phyloP scores from a whole-genome alignment of 345 rosid species.

The Populus simonii region DNA sequence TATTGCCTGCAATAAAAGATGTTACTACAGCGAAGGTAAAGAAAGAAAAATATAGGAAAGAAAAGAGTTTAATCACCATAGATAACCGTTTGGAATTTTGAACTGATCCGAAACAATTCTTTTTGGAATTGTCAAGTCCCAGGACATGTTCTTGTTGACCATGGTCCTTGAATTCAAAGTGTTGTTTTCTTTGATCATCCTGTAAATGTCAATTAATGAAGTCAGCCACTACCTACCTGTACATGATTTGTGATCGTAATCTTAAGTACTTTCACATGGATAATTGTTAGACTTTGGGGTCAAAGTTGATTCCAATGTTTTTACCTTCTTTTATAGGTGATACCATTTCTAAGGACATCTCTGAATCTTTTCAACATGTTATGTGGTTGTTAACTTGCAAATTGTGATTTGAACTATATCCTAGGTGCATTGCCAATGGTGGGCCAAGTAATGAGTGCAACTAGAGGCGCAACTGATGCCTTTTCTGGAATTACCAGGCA shows the following conservation, averaged over 20 bases:
- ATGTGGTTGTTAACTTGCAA: not conserved
- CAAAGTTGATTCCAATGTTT: not conserved
- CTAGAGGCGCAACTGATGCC: slow-evolving; percentile 89
- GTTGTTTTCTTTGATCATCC: not conserved
- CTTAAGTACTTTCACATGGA: not conserved
- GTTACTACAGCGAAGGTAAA: too few relatives aligned
- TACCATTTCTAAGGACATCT: not conserved
- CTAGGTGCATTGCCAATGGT: slow-evolving; percentile 80
- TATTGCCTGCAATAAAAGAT: not conserved
- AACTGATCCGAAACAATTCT: too few relatives aligned
- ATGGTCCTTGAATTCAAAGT: not conserved
- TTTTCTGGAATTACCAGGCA: slow-evolving; percentile 78
- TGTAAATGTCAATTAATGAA: not conserved
- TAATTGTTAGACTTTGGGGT: not conserved
- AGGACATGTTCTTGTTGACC: not conserved
- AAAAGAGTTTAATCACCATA: not conserved
- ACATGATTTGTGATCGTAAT: not conserved
- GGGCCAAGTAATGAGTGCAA: slow-evolving; percentile 78
- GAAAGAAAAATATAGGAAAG: not conserved
- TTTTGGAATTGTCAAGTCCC: not conserved
- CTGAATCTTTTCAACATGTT: not conserved
- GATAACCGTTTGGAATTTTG: not conserved
- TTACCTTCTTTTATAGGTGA: not conserved
- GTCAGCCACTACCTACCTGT: too few relatives aligned
- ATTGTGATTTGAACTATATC: slow-evolving; percentile 1